Evolutionary conservation across 352 stramenopile species (phyloP).

Genomic region (Peronospora tabacina): DNA sequence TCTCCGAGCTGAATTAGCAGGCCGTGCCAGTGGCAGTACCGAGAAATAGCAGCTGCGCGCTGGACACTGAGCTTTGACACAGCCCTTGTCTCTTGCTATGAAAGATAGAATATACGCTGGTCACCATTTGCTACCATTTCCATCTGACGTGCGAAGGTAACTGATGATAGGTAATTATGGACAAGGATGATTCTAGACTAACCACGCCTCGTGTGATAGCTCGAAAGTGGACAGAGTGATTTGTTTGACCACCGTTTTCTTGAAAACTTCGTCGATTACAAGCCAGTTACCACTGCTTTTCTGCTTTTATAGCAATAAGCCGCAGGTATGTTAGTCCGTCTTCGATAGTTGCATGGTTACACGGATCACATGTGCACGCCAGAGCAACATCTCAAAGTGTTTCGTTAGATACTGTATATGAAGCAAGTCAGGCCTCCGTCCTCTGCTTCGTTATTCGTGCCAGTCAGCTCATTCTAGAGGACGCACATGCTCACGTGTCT

Average conservation of each 20-base stretch:
- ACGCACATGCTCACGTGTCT: not conserved
- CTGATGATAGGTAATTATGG: conserved; percentile 1
- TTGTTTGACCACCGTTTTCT: not conserved
- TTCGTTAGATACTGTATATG: conserved; percentile 15
- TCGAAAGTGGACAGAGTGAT: conserved; percentile 14
- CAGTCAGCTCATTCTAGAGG: conserved; percentile 11
- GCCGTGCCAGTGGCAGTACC: conserved; percentile 37
- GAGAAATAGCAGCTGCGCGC: conserved; percentile 24
- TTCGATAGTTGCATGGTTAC: conserved; percentile 1
- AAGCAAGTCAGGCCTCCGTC: conserved; percentile 8
- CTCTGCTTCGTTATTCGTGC: not conserved
- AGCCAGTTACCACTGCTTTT: not conserved
- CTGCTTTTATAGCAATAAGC: conserved; percentile 1
- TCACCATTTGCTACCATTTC: conserved; percentile 33
- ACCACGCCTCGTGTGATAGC: conserved; percentile 19
- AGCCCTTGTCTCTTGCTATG: conserved; percentile 5
- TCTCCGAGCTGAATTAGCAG: conserved; percentile 31
- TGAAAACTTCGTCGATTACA: not conserved
- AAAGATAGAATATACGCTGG: conserved; percentile 28
- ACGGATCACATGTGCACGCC: conserved; percentile 14
- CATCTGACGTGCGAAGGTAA: conserved; percentile 7
- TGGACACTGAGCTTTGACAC: conserved; percentile 14
- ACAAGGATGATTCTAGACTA: conserved; percentile 8
- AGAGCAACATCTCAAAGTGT: conserved; percentile 14
- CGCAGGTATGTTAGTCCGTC: conserved; percentile 5